phyloP scores from a whole-genome alignment of 352 stramenopile species.

The Globisporangium rhizosaccharum region DNA sequence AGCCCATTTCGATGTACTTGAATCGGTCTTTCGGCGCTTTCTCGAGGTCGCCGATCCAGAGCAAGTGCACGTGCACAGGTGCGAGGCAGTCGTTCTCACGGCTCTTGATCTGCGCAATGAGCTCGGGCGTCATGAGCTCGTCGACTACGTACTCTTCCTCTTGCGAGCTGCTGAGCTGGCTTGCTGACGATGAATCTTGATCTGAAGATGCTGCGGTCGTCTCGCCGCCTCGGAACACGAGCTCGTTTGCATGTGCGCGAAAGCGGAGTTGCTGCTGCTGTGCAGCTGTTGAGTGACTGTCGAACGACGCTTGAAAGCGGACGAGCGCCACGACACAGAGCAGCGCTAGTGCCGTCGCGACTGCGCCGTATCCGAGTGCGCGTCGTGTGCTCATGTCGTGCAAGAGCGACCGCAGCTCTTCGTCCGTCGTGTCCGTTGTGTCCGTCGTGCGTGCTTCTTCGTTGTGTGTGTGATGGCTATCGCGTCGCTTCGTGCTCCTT shows the following conservation, averaged over 20 bases:
- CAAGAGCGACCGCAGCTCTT: too few species aligned
- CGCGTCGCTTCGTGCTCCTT: too few species aligned
- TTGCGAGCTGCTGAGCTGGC: neutral
- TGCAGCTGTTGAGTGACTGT: too few species aligned
- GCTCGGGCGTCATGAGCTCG: slow-evolving; percentile 4
- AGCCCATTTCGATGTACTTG: slow-evolving; percentile 7
- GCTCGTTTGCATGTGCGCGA: too few species aligned
- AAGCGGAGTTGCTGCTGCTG: neutral
- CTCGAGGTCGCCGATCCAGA: slow-evolving; percentile 15
- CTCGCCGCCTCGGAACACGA: too few species aligned
- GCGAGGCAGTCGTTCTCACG: neutral
- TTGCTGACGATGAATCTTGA: too few species aligned
- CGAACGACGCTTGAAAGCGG: neutral
- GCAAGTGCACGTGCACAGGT: slow-evolving; percentile 10
- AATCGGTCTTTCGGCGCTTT: neutral
- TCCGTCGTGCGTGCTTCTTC: too few species aligned
- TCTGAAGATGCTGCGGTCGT: too few species aligned
- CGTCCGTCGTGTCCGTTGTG: too few species aligned
- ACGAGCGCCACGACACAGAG: neutral
- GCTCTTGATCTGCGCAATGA: slow-evolving; percentile 5
- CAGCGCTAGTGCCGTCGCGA: neutral
- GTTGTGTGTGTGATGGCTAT: too few species aligned
- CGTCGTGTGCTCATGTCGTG: neutral
- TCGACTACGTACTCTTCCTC: neutral
- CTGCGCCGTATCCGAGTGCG: neutral